Conservation (phyloP, 371 early-diverging fungal species). For the Mortierella sp. region DNA sequence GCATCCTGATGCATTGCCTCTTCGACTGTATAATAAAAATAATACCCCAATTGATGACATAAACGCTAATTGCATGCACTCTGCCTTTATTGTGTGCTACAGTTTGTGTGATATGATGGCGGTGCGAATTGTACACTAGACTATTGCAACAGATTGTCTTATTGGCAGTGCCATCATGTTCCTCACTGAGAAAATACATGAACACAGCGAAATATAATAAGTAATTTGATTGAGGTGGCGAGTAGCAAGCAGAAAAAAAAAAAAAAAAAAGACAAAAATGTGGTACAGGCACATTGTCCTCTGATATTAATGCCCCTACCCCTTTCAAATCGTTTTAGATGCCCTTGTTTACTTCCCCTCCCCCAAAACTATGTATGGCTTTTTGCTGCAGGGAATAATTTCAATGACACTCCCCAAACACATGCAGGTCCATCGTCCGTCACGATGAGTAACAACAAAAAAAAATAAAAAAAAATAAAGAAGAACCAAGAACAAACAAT, state of each 20-base stretch:
- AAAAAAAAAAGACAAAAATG: not conserved
- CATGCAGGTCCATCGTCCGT: slow-evolving; percentile 1
- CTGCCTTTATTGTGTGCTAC: not conserved
- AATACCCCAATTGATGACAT: not conserved
- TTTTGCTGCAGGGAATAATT: slow-evolving; percentile 1
- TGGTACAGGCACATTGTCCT: not conserved
- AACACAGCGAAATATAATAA: not conserved
- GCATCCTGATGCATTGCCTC: not conserved
- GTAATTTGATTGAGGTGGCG: not conserved
- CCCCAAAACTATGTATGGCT: not conserved
- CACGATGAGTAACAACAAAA: slow-evolving; percentile 5
- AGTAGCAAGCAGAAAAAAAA: not conserved
- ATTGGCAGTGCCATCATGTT: not conserved
- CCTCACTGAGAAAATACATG: not conserved
- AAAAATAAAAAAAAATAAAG: not conserved
- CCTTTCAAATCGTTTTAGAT: slow-evolving; percentile 2
- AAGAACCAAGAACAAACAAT: too few species aligned
- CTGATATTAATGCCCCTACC: not conserved
- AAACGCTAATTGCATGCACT: not conserved
- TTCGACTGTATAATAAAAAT: not conserved
- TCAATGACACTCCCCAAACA: not conserved
- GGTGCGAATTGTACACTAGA: not conserved
- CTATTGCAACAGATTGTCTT: slow-evolving; percentile 3
- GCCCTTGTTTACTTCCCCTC: not conserved
- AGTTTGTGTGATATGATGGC: too few species aligned